phyloP scores from a whole-genome alignment of 2,329 filamentous ascomycete species.

The Sphaerostilbella broomeana region DNA sequence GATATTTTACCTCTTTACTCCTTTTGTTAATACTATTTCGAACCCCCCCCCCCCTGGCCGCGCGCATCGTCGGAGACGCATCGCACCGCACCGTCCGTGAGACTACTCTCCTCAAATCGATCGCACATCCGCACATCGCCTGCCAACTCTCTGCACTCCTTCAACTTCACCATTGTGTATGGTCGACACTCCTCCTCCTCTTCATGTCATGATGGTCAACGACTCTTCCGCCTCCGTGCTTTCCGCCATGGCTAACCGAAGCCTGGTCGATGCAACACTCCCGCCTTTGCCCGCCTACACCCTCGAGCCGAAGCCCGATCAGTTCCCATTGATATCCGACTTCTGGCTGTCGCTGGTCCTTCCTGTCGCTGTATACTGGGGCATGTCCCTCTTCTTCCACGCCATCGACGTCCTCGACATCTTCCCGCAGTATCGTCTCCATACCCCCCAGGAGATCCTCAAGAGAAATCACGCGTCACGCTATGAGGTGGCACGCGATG shows the following conservation, averaged over 20 bases:
- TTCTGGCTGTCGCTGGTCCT: constrained; percentile 68
- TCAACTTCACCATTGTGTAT: constrained; percentile 1
- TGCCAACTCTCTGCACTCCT: background rate
- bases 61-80: no score
- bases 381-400: constrained; percentile 79
- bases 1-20: no score
- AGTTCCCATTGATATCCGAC: constrained; percentile 75
- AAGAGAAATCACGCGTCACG: constrained; percentile 82
- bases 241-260: constrained; percentile 44
- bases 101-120: no score
- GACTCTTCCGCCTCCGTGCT: constrained; percentile 25
- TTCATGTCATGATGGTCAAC: constrained; percentile 37
- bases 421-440: constrained; percentile 85
- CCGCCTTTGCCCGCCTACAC: constrained; percentile 83
- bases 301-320: constrained; percentile 59
- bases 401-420: constrained; percentile 76
- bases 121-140: no score
- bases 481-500: constrained; percentile 82
- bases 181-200: background rate
- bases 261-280: constrained; percentile 51
- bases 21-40: no score
- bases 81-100: no score
- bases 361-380: constrained; percentile 84
- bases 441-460: constrained; percentile 85
- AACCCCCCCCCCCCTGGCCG: no score